Base-by-base conservation (phyloP, 257 asterid species). In the Solanum raphanifolium region DNA sequence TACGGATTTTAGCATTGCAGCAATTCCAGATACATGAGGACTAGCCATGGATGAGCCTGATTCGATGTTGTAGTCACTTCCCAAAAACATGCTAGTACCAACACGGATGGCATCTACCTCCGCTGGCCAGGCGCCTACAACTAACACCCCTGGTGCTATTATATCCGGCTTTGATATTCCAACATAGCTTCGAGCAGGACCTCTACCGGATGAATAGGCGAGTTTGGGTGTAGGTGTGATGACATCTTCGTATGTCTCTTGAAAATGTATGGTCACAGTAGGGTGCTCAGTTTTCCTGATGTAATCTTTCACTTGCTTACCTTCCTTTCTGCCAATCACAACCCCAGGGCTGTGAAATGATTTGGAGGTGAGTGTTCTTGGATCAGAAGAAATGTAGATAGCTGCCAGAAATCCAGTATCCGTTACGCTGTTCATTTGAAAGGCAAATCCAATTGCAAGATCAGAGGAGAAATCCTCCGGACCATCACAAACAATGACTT, bases 1-100 rank as follows among this genome's bases (percentile, higher is more conserved):
- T 6, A 90, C 91, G 0, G 89, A 90, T 36, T 73, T 89, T 27
- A 92, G 93, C 29, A 92, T 91, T 7, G 92, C 90, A 5, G 89
- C 91, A 3, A 92, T 68, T 8, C 94, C 92, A 0, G 92, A 82
- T 7, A 91, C 90, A 34, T 90, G 94, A 32, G 94, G 91, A 84
- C 92, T 90, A 13, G 92, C 90, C 89, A 90, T 87, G 6, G 93
- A 90, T 3, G 94, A 88, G 6, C 94, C 91, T 1, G 92, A 92
- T 4, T 84, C 8, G 2, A 88, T 78, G 4, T 89, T 84, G 35
- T 71, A 90, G 5, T 90, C 91, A 25, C 91, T 92, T 5, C 62
- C 87, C 10, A 20, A 3, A 32, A 8, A 13, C 29, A 34, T 73
- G 38, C 81, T 9, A 34, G 46, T 7, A 73, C 29, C 81, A 9